phyloP scores from a whole-genome alignment of 2,329 filamentous ascomycete species.

The Phoma herbarum region DNA sequence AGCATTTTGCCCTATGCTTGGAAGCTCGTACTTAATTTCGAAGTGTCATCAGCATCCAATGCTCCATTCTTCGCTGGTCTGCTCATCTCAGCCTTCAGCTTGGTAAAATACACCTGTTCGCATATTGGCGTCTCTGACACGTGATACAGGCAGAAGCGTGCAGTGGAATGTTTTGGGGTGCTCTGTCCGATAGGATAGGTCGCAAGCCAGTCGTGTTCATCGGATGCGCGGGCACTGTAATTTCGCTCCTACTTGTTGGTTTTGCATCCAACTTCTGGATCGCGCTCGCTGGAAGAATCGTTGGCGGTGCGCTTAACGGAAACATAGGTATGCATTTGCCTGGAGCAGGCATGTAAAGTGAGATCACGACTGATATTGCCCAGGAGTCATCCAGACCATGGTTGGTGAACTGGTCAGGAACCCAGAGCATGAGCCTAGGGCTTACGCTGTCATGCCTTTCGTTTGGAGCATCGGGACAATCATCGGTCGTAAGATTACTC shows the following conservation, averaged over 20 bases:
- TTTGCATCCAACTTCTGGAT: conserved; percentile 85
- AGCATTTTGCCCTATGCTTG: conserved; percentile 85
- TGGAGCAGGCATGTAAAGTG: conserved; percentile 54
- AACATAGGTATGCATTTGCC: conserved; percentile 65
- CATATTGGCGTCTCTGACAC: not conserved
- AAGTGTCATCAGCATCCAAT: conserved; percentile 48
- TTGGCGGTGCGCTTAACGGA: conserved; percentile 86
- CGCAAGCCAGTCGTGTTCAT: conserved; percentile 53
- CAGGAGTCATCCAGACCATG: conserved; percentile 81
- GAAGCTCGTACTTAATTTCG: conserved; percentile 51
- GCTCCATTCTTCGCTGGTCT: conserved; percentile 85
- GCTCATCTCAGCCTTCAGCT: conserved; percentile 90
- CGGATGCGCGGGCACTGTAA: conserved; percentile 77
- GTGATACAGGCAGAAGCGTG: conserved; percentile 71
- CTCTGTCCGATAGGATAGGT: conserved; percentile 51
- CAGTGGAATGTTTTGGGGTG: conserved; percentile 73
- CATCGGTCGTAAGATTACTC: conserved; percentile 64
- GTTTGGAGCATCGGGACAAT: conserved; percentile 93
- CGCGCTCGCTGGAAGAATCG: conserved; percentile 75
- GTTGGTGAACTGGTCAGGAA: conserved; percentile 73
- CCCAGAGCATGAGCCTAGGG: conserved; percentile 79
- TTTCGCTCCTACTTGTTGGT: conserved; percentile 84
- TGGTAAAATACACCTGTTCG: conserved; percentile 50
- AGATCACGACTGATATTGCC: not conserved
- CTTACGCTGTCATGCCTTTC: conserved; percentile 92